Conservation (phyloP, 805 yeast genomes). For the Starmerella apis region DNA sequence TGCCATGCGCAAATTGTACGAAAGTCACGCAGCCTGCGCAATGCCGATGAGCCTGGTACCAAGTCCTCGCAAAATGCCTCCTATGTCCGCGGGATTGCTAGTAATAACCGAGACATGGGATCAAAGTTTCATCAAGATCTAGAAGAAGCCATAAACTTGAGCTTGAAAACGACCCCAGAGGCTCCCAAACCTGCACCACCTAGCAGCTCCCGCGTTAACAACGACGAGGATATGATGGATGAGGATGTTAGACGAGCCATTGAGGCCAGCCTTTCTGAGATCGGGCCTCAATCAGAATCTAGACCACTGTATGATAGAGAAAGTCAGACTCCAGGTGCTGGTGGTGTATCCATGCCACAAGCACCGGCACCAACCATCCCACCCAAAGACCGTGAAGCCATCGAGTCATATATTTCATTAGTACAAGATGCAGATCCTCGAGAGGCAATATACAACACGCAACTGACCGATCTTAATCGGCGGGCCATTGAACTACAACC, state of each 20-base stretch:
- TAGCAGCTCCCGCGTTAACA: constrained; percentile 15
- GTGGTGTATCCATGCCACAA: background rate
- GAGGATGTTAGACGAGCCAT: constrained; percentile 90
- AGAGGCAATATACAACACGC: constrained; percentile 23
- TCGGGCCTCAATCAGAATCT: constrained; percentile 29
- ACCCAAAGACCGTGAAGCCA: constrained; percentile 11
- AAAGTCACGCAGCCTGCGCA: constrained; percentile 26
- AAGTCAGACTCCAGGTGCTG: background rate
- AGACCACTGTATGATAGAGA: background rate
- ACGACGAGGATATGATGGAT: constrained; percentile 52
- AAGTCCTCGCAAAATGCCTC: constrained; percentile 9
- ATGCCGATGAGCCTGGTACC: constrained; percentile 19
- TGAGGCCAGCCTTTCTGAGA: constrained; percentile 75
- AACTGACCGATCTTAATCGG: constrained; percentile 18
- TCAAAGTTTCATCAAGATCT: constrained; percentile 45
- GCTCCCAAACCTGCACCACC: constrained; percentile 26
- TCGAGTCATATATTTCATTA: constrained; percentile 11
- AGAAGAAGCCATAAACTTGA: constrained; percentile 64
- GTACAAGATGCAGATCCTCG: constrained; percentile 22
- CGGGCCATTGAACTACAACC: constrained; percentile 23
- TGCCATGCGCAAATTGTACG: constrained; percentile 55
- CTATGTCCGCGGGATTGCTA: constrained; percentile 1
- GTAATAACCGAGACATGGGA: constrained; percentile 27
- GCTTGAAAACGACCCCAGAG: constrained; percentile 46
- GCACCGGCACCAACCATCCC: constrained; percentile 8